Conservation (phyloP, 1,139 yeast genomes). For the Spathaspora sp. region DNA sequence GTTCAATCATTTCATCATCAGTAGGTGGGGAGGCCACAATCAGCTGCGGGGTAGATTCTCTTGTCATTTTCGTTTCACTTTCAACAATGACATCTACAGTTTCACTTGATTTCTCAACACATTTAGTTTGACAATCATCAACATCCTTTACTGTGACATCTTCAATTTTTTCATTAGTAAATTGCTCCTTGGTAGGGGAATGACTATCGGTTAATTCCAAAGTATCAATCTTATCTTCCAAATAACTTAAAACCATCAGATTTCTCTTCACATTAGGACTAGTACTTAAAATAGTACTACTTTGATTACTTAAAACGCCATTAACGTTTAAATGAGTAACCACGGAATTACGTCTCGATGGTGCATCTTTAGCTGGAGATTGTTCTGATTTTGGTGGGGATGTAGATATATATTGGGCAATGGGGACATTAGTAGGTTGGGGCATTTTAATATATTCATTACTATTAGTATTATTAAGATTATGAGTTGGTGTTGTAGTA, state of each 20-base stretch:
- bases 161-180: neutral
- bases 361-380: slow-evolving; percentile 6
- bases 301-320: slow-evolving; percentile 44
- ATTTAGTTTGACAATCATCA: neutral
- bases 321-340: slow-evolving; percentile 49
- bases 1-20: slow-evolving; percentile 7
- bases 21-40: neutral
- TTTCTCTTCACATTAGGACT: slow-evolving; percentile 32
- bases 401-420: slow-evolving; percentile 36
- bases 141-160: neutral
- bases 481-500: too few species aligned
- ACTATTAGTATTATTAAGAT: slow-evolving; percentile 17
- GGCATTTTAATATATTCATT: slow-evolving; percentile 36
- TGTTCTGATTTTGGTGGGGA: slow-evolving; percentile 33
- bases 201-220: slow-evolving; percentile 32
- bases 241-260: slow-evolving; percentile 45
- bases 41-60: slow-evolving; percentile 1
- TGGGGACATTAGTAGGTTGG: slow-evolving; percentile 34
- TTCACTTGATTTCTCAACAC: neutral
- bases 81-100: neutral
- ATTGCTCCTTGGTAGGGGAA: slow-evolving; percentile 10
- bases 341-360: slow-evolving; percentile 41
- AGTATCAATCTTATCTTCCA: slow-evolving; percentile 48
- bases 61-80: neutral
- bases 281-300: slow-evolving; percentile 13